phyloP scores from a whole-genome alignment of 148 eudicot genomes.

The Amaranthus palmeri region DNA sequence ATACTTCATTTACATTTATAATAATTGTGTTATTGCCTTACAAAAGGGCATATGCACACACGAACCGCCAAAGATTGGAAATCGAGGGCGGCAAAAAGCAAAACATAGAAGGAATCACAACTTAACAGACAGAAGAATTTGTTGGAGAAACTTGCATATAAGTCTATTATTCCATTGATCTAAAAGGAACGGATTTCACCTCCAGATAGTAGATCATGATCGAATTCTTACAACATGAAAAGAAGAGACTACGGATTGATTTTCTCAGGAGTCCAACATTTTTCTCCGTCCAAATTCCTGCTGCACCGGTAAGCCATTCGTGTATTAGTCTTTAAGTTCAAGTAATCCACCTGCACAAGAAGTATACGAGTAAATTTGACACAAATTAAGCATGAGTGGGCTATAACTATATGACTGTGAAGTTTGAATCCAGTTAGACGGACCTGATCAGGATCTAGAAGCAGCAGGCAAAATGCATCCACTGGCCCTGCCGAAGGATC shows the following conservation, averaged over 20 bases:
- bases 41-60: background rate
- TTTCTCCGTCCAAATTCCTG: slow-evolving; percentile 35
- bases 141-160: background rate
- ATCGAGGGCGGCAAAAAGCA: background rate
- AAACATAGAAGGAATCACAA: background rate
- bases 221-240: slow-evolving; percentile 12
- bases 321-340: slow-evolving; percentile 68
- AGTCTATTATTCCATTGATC: background rate
- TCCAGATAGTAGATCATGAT: background rate
- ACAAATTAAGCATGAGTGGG: slow-evolving; percentile 1
- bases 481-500: slow-evolving; percentile 79
- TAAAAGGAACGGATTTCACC: background rate
- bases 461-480: slow-evolving; percentile 61
- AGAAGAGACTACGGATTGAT: slow-evolving; percentile 43
- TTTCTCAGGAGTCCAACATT: slow-evolving; percentile 48
- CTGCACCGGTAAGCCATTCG: slow-evolving; percentile 38
- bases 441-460: slow-evolving; percentile 83
- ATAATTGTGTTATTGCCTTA: background rate
- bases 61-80: background rate
- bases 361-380: slow-evolving; percentile 9
- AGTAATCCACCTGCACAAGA: slow-evolving; percentile 67
- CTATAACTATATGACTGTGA: background rate
- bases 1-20: too few relatives aligned
- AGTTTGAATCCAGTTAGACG: slow-evolving; percentile 21
- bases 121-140: background rate